Base-by-base conservation (phyloP, 2,329 filamentous ascomycete genomes). In the Curvularia verruculosa region DNA sequence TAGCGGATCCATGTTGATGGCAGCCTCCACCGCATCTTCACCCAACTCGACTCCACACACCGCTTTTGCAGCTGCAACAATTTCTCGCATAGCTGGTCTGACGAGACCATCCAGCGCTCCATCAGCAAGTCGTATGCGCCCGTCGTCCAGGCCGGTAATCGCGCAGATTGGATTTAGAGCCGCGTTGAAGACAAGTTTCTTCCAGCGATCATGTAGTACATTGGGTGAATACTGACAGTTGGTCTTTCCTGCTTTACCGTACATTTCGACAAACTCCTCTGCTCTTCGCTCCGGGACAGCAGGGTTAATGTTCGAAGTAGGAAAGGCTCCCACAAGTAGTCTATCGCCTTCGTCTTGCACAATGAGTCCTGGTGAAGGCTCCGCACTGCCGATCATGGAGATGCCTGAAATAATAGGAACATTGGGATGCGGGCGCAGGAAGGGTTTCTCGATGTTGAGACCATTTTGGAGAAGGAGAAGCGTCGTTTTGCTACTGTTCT, bases 401-500 rank as follows among this genome's bases (percentile, higher is more conserved):
- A 87, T 78, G 3, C 83, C 83, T 3, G 81, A 83, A 1, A 88
- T 75, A 6, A 86, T 65, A 0, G 80, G 69, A 57, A 84, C 87
- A 3, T 67, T 56, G 0, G 85, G 84, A 64, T 86, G 86, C 0
- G 73, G 70, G 0, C 66, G 54, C 18, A 83, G 66, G 19, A 87
- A 66, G 0, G 84, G 83, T 40, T 78, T 80, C 60, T 88, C 84
- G 59, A 88, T 87, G 63, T 87, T 85, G n/a, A 88, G 72, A 0
- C 86, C 86, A 64, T 88, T 88, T 59, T 88, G 86, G 5, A 85
- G 74, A 6, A 88, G 78, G 0, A 87, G 77, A 43, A 88, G 82
- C 26, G 78, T 78, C 0, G 85, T 86, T 23, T 80, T 74, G 1
- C 76, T 77, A 0, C 73, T 75, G n/a, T 61, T 45, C 6, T 79